These are phyloP conservation scores for Apiospora malaysiana DNA, from an alignment of 2,329 filamentous ascomycete genomes.

Conservation along the genomic window DNA sequence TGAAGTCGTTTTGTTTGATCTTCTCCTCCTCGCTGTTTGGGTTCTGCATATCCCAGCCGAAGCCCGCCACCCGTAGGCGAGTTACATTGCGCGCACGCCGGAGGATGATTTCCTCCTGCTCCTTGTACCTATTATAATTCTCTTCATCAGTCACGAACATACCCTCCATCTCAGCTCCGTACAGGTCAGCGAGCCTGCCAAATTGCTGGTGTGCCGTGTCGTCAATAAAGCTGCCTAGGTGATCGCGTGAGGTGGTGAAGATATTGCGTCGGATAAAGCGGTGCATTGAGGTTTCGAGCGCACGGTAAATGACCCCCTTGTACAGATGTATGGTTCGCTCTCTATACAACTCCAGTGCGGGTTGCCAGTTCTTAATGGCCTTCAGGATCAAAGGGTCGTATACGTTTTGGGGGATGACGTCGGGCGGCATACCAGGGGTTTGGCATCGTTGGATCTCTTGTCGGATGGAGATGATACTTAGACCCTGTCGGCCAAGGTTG, in stretches of 20 bases:
- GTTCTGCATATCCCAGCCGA: conserved; percentile 45
- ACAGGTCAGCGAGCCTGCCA: conserved; percentile 50
- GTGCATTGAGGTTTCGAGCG: conserved; percentile 55
- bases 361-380: conserved; percentile 64
- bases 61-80: conserved; percentile 50
- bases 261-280: conserved; percentile 54
- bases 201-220: conserved; percentile 44
- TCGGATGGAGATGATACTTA: conserved; percentile 58
- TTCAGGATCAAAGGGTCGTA: conserved; percentile 63
- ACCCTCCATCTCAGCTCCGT: conserved; percentile 57
- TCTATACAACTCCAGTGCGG: conserved; percentile 57
- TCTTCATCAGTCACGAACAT: conserved; percentile 64
- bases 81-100: conserved; percentile 54
- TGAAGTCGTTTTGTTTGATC: conserved; percentile 48
- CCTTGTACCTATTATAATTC: conserved; percentile 51
- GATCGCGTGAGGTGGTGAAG: conserved; percentile 52
- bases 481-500: conserved; percentile 46
- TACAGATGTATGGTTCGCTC: conserved; percentile 55
- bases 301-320: conserved; percentile 49
- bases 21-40: conserved; percentile 51
- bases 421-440: conserved; percentile 60
- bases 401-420: conserved; percentile 63
- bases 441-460: conserved; percentile 60
- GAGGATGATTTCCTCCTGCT: conserved; percentile 52
- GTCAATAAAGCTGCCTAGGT: conserved; percentile 52